Percentiles rank a stretch among this genome's conserved stretches.
Evolutionary conservation across 768 basidiomycete genomes (phyloP).

Genomic region (Podaxis mareebaensis): DNA sequence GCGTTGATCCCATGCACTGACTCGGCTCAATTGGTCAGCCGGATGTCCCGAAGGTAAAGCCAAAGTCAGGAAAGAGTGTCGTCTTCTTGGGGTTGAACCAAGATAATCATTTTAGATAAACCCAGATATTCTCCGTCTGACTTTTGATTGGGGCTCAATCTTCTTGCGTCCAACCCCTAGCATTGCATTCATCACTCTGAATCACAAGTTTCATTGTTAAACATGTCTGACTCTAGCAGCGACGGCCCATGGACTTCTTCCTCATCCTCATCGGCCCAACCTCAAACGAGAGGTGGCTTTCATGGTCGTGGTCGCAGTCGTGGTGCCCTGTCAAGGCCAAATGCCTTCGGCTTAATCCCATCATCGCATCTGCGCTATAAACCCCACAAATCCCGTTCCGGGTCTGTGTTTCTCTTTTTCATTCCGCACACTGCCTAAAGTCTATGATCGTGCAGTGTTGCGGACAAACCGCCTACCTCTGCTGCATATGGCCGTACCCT

Average conservation of each 20-base stretch:
- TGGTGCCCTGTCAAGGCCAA: background rate
- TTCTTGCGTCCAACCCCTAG: no score
- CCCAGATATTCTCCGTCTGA: no score
- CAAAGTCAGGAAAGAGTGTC: no score
- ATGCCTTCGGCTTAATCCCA: background rate
- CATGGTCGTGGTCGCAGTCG: background rate
- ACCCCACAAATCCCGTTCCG: constrained; percentile 6
- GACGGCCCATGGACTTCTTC: background rate
- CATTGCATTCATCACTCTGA: no score
- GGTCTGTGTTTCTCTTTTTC: background rate
- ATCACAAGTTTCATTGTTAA: background rate
- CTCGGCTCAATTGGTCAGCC: no score
- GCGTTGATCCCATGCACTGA: no score
- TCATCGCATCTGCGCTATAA: background rate
- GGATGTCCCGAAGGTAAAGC: no score
- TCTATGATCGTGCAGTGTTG: background rate
- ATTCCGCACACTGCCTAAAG: background rate
- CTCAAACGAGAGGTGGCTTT: background rate
- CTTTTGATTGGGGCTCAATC: no score
- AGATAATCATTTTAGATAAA: no score
- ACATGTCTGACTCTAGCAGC: background rate
- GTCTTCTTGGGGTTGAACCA: no score
- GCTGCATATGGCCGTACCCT: constrained; percentile 21
- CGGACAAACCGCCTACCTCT: constrained; percentile 10
- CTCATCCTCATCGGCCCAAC: background rate